A percentile compares a stretch with the other conserved stretches of the same genome.
Conservation (phyloP, 805 yeast species). For the Teunomyces gatunensis region DNA sequence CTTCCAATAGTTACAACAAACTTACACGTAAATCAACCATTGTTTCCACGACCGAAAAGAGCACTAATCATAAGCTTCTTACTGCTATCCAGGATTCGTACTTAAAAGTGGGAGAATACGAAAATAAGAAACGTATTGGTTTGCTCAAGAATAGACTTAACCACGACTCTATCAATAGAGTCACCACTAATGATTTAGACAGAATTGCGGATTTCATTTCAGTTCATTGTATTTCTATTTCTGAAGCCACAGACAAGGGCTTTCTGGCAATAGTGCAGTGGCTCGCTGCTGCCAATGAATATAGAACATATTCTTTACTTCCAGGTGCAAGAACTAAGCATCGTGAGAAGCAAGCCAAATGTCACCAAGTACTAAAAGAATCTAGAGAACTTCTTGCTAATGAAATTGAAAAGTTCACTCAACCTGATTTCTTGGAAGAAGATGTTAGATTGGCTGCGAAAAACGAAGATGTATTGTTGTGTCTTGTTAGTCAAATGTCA, state of each 20-base stretch:
- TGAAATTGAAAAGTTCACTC: conserved; percentile 7
- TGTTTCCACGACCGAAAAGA: not conserved
- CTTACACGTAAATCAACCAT: conserved; percentile 8
- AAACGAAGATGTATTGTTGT: conserved; percentile 24
- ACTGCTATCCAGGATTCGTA: conserved; percentile 27
- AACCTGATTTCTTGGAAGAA: conserved; percentile 5
- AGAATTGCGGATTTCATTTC: conserved; percentile 19
- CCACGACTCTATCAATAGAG: conserved; percentile 10
- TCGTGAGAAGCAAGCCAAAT: conserved; percentile 13
- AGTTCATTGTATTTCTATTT: conserved; percentile 14
- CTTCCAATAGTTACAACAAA: conserved; percentile 9
- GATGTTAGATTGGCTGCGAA: conserved; percentile 7
- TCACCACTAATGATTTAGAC: conserved; percentile 24
- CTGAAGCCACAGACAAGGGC: conserved; percentile 16
- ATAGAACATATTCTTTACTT: conserved; percentile 18
- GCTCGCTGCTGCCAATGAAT: conserved; percentile 29
- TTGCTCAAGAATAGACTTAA: conserved; percentile 16
- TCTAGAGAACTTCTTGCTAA: conserved; percentile 11
- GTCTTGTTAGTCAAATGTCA: conserved; percentile 23
- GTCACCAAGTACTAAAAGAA: conserved; percentile 11
- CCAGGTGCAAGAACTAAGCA: conserved; percentile 12
- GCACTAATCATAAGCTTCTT: conserved; percentile 19
- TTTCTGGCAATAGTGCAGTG: conserved; percentile 19
- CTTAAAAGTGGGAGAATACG: conserved; percentile 28
- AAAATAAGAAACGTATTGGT: conserved; percentile 17